Base-by-base conservation (phyloP, 2,329 filamentous ascomycete genomes). In the Calonectria montana region DNA sequence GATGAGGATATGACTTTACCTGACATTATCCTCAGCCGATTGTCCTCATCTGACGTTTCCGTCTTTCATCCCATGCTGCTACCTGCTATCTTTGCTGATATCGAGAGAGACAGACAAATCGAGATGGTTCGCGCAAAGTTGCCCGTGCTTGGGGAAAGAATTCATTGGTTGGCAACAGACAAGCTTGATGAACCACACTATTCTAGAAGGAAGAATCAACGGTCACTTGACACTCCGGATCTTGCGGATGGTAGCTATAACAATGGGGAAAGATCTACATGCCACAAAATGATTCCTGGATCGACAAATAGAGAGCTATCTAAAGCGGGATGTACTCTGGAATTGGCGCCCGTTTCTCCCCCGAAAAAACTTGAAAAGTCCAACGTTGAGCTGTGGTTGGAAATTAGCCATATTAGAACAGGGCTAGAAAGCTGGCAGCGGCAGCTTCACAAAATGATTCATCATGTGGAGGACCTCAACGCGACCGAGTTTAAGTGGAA, bases 361-460 rank as follows among this genome's bases (percentile, higher is more conserved):
- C 16, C 15, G 1, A 9, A 15, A 16, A 8, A 47, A 37, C 18
- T 13, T 13, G 4, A 35, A 18, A 64, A 35, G 23, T 3, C 4
- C 6, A 29, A 57, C 1, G 29, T 55, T 12, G 47, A 69, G 18
- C 64, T 76, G 2, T 79, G 79, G 77, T 57, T 76, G 1, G 37
- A 73, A 10, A 74, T 75, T 6, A 77, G 73, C 39, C 59, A 65
- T n/a, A 48, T 78, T 2, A 71, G 71, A n/a, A 74, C 67, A 2
- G 74, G 69, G 0, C 25, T 80, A 5, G 39, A 68, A 37, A 73
- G 53, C 2, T 78, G 78, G 75, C 70, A 74, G 48, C 35, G 21
- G 0, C 73, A 80, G 39, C 63, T 80, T 13, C 25, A 43, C 1
- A 75, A 76, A 16, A 77, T 80, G 70, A 47, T 75, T 16, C 68